Conservation (phyloP, 495 filamentous ascomycete species). For the Penicillium fimorum region DNA sequence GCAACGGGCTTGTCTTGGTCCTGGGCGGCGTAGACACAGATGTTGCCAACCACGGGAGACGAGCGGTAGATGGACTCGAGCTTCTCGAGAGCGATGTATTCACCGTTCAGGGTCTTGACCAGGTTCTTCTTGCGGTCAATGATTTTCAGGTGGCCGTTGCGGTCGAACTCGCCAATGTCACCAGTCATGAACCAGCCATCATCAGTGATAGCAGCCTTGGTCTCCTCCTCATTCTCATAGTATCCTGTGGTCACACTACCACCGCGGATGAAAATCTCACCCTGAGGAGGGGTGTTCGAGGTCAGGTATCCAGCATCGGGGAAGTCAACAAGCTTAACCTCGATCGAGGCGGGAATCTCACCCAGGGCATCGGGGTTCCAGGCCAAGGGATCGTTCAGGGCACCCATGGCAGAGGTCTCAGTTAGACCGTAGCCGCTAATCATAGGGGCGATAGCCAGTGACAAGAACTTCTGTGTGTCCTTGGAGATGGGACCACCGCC, state of each 20-base stretch:
- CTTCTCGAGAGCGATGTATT: constrained; percentile 99
- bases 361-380: constrained; percentile 86
- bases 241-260: constrained; percentile 70
- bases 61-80: constrained; percentile 94
- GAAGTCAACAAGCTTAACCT: constrained; percentile 95
- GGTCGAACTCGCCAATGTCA: constrained; percentile 89
- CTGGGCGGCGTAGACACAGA: constrained; percentile 86
- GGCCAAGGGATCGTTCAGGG: constrained; percentile 81
- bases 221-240: constrained; percentile 82
- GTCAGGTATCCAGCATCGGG: constrained; percentile 87
- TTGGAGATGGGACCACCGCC: constrained; percentile 83
- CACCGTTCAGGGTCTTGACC: constrained; percentile 91
- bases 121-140: constrained; percentile 99
- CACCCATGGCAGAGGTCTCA: constrained; percentile 92
- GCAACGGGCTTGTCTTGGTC: constrained; percentile 84
- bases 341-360: constrained; percentile 74
- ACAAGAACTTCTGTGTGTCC: constrained; percentile 85
- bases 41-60: constrained; percentile 81
- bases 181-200: constrained; percentile 97
- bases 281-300: constrained; percentile 87
- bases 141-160: constrained; percentile 76
- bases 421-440: constrained; percentile 94
- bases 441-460: constrained; percentile 85
- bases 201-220: constrained; percentile 64
- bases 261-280: constrained; percentile 91